phyloP scores from a whole-genome alignment of 208 protist genomes.

The Trichomonas vaginalis region DNA sequence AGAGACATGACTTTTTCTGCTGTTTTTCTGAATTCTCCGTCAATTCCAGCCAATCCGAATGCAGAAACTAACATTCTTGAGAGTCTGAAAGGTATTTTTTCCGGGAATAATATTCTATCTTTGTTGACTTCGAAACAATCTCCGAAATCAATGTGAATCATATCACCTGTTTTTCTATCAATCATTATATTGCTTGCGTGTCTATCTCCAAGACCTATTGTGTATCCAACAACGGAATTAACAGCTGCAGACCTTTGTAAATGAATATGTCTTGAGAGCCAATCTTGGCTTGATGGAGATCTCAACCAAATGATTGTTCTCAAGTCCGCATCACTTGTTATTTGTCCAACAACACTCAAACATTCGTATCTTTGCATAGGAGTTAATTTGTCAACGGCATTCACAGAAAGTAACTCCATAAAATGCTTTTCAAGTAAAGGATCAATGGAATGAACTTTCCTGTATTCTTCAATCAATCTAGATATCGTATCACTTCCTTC shows the following conservation, averaged over 20 bases:
- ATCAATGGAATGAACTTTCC: not conserved
- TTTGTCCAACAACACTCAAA: not conserved
- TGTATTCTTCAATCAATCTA: not conserved
- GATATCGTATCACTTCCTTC: not conserved
- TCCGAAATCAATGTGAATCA: constrained; percentile 11
- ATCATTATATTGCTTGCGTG: not conserved
- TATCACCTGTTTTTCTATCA: not conserved
- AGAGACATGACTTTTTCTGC: not conserved
- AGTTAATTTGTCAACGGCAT: not conserved
- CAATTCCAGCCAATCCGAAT: not conserved
- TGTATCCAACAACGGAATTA: not conserved
- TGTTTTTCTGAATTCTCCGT: not conserved
- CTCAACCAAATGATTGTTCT: not conserved
- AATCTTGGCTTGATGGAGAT: not conserved
- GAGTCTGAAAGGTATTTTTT: not conserved
- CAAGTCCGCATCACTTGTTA: not conserved
- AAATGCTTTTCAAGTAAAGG: not conserved
- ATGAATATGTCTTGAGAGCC: not conserved
- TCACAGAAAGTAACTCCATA: not conserved
- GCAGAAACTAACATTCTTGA: not conserved
- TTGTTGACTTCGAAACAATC: not conserved
- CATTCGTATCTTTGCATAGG: not conserved
- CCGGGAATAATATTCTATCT: not conserved
- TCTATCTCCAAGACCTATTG: not conserved
- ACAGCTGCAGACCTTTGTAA: not conserved